Evolutionary conservation across 2,329 filamentous ascomycete genomes (phyloP).

Genomic region (Ramularia endophylla): DNA sequence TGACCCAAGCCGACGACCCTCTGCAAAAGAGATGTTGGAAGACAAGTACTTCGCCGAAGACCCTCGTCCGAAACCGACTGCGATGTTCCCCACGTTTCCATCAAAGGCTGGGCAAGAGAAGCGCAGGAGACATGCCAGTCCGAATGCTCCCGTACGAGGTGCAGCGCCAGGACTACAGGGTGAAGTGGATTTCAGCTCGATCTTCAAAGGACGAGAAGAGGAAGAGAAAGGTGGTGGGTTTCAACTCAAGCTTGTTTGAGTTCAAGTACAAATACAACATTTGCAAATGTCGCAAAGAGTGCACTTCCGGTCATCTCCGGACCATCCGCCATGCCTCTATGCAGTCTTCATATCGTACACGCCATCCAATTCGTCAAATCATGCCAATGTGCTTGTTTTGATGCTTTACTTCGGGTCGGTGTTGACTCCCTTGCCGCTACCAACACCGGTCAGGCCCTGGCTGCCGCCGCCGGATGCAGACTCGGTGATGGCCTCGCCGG

Average conservation of each 20-base stretch:
- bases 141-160: constrained; percentile 76
- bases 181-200: constrained; percentile 44
- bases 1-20: constrained; percentile 66
- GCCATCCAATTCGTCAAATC: background rate
- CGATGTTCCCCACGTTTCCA: constrained; percentile 95
- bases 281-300: too few species aligned
- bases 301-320: background rate
- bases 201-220: constrained; percentile 45
- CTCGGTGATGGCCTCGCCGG: constrained; percentile 28
- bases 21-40: constrained; percentile 65
- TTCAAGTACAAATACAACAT: background rate
- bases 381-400: background rate
- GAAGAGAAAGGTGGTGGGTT: constrained; percentile 46
- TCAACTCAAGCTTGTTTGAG: constrained; percentile 28
- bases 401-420: background rate
- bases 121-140: constrained; percentile 64
- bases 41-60: constrained; percentile 86
- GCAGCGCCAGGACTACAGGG: constrained; percentile 32
- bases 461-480: constrained; percentile 7
- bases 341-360: background rate
- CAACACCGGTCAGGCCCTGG: constrained; percentile 6
- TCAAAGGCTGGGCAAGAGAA: constrained; percentile 91
- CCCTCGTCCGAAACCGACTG: constrained; percentile 80
- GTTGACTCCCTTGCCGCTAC: constrained; percentile 13
- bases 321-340: background rate